phyloP scores from a whole-genome alignment of 306 rosid genomes.

The Cicer chorassanicum region DNA sequence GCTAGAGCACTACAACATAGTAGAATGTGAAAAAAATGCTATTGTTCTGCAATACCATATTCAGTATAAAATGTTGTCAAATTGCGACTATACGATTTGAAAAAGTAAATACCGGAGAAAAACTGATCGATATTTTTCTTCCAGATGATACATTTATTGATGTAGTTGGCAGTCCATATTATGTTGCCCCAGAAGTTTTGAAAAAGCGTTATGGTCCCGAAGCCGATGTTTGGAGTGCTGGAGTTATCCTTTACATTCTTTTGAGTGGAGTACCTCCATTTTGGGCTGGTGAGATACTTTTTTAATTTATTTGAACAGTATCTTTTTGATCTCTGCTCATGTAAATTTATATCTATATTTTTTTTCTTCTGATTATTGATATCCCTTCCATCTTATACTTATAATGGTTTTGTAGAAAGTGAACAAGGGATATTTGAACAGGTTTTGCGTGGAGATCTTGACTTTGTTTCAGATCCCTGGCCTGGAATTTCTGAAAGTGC shows the following conservation, averaged over 20 bases:
- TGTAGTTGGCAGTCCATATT: conserved; percentile 98
- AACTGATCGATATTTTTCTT: conserved; percentile 42
- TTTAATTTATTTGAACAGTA: conserved; percentile 23
- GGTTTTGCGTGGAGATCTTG: conserved; percentile 89
- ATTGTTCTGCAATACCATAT: too few relatives aligned
- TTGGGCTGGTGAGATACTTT: conserved; percentile 87
- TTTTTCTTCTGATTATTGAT: conserved; percentile 29
- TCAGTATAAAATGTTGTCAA: too few relatives aligned
- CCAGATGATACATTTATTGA: conserved; percentile 83
- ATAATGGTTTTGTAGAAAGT: conserved; percentile 53
- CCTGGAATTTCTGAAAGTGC: conserved; percentile 94
- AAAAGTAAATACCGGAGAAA: conserved; percentile 19
- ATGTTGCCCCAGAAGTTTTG: conserved; percentile 97
- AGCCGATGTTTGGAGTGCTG: conserved; percentile 99
- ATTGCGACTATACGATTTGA: conserved; percentile 13
- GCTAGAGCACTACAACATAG: too few relatives aligned
- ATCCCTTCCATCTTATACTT: conserved; percentile 17
- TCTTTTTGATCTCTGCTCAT: conserved; percentile 5
- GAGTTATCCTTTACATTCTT: conserved; percentile 91
- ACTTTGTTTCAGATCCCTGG: conserved; percentile 94
- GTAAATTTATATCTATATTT: conserved; percentile 1
- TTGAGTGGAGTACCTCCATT: conserved; percentile 99
- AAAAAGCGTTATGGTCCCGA: conserved; percentile 91
- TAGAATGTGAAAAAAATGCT: too few relatives aligned
- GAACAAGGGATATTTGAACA: conserved; percentile 96